Evolutionary conservation across 352 stramenopile genomes (phyloP).

Genomic region (Elongisporangium senticosum): DNA sequence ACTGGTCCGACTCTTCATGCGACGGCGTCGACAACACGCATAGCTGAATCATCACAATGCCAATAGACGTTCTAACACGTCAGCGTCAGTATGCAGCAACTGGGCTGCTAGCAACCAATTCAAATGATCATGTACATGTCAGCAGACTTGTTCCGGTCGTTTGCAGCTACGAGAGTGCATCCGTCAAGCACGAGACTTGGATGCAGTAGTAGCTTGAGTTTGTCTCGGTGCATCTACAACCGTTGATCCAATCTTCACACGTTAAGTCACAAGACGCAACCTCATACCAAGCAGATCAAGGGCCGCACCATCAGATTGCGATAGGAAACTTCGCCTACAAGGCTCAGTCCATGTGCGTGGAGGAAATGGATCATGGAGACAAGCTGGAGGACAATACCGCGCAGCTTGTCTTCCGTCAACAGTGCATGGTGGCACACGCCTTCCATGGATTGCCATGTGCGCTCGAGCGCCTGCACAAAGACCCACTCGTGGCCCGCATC

Average conservation of each 20-base stretch:
- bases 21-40: conserved; percentile 34
- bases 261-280: not conserved
- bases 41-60: conserved; percentile 59
- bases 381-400: conserved; percentile 43
- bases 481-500: conserved; percentile 49
- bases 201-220: conserved; percentile 38
- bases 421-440: conserved; percentile 10
- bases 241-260: conserved; percentile 5
- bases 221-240: conserved; percentile 27
- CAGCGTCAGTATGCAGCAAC: not conserved
- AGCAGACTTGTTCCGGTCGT: conserved; percentile 21
- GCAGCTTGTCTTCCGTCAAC: conserved; percentile 42
- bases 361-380: conserved; percentile 52
- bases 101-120: not conserved
- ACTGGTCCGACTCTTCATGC: not conserved
- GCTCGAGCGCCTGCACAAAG: conserved; percentile 42
- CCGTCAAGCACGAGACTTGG: conserved; percentile 39
- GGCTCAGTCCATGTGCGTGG: conserved; percentile 41
- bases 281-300: not conserved
- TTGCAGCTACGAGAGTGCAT: conserved; percentile 37
- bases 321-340: conserved; percentile 42
- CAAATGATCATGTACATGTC: conserved; percentile 28
- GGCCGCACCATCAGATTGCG: conserved; percentile 37
- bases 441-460: conserved; percentile 21
- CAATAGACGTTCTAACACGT: conserved; percentile 22